A percentile compares a stretch with the other conserved stretches of the same genome.
These are phyloP conservation scores for Bruguiera hainesii DNA, from an alignment of 441 rosid species.

Conservation along the genomic window DNA sequence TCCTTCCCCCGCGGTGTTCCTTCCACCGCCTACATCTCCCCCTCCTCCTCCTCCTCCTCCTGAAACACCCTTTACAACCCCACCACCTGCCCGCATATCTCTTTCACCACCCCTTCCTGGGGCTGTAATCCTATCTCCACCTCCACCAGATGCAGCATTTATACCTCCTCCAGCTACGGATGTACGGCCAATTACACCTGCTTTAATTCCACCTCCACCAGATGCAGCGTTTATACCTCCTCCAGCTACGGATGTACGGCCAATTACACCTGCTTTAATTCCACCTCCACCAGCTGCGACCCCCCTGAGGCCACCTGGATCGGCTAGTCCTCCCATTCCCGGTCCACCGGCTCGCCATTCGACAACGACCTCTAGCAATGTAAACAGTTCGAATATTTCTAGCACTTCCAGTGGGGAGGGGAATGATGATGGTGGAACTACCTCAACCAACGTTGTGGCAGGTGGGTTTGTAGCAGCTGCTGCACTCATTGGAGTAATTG, in stretches of 20 bases:
- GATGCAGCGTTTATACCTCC: slow-evolving; percentile 12
- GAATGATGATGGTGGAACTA: background rate
- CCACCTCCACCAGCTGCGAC: background rate
- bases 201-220: slow-evolving; percentile 12
- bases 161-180: slow-evolving; percentile 15
- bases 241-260: slow-evolving; percentile 8
- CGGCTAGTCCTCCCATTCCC: slow-evolving; percentile 6
- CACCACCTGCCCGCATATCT: slow-evolving; percentile 10
- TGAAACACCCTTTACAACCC: background rate
- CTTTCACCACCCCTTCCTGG: slow-evolving; percentile 12
- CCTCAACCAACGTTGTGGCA: slow-evolving; percentile 13
- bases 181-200: slow-evolving; percentile 3
- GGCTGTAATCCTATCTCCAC: slow-evolving; percentile 13
- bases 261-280: slow-evolving; percentile 7
- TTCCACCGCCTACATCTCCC: slow-evolving; percentile 7
- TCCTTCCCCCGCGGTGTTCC: slow-evolving; percentile 2
- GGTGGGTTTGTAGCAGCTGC: slow-evolving; percentile 40
- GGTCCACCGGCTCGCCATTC: slow-evolving; percentile 13
- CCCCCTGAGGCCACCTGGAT: background rate
- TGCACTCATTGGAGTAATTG: slow-evolving; percentile 45
- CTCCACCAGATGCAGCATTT: slow-evolving; percentile 14
- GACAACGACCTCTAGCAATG: slow-evolving; percentile 11
- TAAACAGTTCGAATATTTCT: slow-evolving; percentile 12
- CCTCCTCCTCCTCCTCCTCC: slow-evolving; percentile 25
- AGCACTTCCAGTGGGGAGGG: slow-evolving; percentile 8